These are phyloP conservation scores for Suillus variegatus DNA, from an alignment of 768 basidiomycete species.

Conservation along the genomic window DNA sequence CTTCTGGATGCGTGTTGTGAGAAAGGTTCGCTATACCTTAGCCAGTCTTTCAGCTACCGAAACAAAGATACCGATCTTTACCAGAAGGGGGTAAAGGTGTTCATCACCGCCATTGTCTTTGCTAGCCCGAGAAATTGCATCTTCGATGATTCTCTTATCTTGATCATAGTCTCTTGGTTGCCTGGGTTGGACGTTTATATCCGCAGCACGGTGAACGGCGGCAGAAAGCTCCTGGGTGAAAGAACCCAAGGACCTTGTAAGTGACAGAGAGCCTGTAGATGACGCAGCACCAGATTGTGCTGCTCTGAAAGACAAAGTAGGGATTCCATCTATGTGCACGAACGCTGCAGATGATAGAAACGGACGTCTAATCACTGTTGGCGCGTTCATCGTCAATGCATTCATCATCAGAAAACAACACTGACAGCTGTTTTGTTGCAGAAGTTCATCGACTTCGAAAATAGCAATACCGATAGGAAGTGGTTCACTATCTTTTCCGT, in stretches of 20 bases:
- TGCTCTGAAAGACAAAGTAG: constrained; percentile 1
- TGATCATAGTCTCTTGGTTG: background rate
- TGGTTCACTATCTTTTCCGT: constrained; percentile 1
- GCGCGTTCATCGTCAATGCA: background rate
- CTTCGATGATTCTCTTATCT: background rate
- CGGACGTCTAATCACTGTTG: background rate
- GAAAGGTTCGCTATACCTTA: background rate
- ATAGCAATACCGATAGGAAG: background rate
- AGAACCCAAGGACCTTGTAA: background rate
- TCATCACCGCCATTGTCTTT: background rate
- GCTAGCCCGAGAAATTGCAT: background rate
- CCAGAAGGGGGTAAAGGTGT: constrained; percentile 7
- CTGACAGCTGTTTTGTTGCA: background rate
- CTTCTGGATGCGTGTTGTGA: background rate
- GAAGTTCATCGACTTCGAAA: constrained; percentile 1
- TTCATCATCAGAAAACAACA: background rate
- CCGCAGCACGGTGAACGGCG: background rate
- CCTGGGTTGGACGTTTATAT: background rate
- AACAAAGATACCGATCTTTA: constrained; percentile 12
- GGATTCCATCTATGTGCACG: background rate
- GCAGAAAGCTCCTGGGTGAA: background rate
- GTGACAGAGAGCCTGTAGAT: background rate
- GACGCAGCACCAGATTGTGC: background rate
- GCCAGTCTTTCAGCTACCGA: constrained; percentile 5
- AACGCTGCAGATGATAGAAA: background rate